These are phyloP conservation scores for Fragaria ananassa DNA, from an alignment of 306 rosid species.

Conservation along the genomic window DNA sequence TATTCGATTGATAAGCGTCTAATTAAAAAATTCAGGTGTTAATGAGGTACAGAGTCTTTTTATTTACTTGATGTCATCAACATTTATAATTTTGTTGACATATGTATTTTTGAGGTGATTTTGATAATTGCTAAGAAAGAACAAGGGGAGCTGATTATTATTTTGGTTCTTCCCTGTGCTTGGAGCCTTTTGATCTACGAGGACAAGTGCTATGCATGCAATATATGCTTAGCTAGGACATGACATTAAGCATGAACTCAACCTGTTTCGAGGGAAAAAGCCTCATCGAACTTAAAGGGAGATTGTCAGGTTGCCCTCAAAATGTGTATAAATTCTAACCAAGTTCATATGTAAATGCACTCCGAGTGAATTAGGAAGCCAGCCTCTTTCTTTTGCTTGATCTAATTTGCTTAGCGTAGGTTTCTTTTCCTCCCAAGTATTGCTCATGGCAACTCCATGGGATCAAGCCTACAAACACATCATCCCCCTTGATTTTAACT, in stretches of 20 bases:
- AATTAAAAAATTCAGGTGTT: too few species aligned
- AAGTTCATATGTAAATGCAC: neutral
- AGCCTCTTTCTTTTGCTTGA: neutral
- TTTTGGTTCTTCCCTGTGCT: neutral
- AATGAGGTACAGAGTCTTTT: too few species aligned
- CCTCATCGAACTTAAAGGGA: neutral
- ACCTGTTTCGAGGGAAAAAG: neutral
- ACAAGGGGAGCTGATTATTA: neutral
- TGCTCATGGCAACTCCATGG: neutral
- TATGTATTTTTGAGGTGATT: neutral
- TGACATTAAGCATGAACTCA: neutral
- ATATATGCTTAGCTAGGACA: neutral
- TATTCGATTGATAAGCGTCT: too few species aligned
- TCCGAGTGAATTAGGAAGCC: neutral
- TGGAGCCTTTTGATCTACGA: neutral
- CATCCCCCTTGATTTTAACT: slow-evolving; percentile 2
- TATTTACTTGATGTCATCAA: too few species aligned
- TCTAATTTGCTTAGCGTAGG: neutral
- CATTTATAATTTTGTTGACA: too few species aligned
- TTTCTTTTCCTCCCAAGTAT: neutral
- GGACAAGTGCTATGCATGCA: neutral
- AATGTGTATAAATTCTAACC: neutral
- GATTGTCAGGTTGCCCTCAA: neutral
- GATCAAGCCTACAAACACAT: neutral
- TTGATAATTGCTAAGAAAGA: neutral